These are phyloP conservation scores for Diaporthe longicolla DNA, from an alignment of 2,329 filamentous ascomycete genomes.

Conservation along the genomic window DNA sequence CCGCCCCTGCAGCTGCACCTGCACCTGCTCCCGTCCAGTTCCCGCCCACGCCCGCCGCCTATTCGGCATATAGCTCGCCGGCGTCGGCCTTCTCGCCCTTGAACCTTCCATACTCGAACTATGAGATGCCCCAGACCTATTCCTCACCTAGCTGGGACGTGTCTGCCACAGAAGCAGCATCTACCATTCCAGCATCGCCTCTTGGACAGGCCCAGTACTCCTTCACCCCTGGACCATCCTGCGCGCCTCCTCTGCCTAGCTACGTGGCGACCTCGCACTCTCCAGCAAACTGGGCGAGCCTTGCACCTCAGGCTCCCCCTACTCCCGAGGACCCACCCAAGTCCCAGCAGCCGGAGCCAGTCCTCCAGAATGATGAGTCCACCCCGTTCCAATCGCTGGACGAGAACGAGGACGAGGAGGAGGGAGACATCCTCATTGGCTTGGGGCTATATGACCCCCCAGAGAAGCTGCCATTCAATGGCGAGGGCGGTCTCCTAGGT, in stretches of 20 bases:
- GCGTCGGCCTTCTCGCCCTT: slow-evolving; percentile 68
- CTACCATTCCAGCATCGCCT: slow-evolving; percentile 24
- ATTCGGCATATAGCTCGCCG: slow-evolving; percentile 72
- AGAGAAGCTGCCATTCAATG: slow-evolving; percentile 62
- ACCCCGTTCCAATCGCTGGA: slow-evolving; percentile 65
- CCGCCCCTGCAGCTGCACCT: slow-evolving; percentile 52
- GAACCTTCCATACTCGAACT: slow-evolving; percentile 60
- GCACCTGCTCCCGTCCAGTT: slow-evolving; percentile 54
- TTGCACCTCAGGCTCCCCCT: slow-evolving; percentile 59
- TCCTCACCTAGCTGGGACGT: slow-evolving; percentile 57
- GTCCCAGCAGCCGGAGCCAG: slow-evolving; percentile 62
- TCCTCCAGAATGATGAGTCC: slow-evolving; percentile 63
- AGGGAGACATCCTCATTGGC: slow-evolving; percentile 82
- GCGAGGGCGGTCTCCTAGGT: slow-evolving; percentile 59
- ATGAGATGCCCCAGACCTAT: slow-evolving; percentile 56
- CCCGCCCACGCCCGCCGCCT: slow-evolving; percentile 67
- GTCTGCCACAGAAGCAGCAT: slow-evolving; percentile 35
- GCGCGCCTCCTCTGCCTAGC: slow-evolving; percentile 33
- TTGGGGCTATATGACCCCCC: slow-evolving; percentile 86
- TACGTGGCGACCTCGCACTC: slow-evolving; percentile 42
- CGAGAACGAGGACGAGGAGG: slow-evolving; percentile 63
- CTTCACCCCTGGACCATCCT: neutral
- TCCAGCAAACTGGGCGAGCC: slow-evolving; percentile 37
- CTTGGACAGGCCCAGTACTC: slow-evolving; percentile 20
- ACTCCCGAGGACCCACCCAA: slow-evolving; percentile 72